phyloP scores from a whole-genome alignment of 202 grass and related monocot genomes.

The Musa balbisiana region DNA sequence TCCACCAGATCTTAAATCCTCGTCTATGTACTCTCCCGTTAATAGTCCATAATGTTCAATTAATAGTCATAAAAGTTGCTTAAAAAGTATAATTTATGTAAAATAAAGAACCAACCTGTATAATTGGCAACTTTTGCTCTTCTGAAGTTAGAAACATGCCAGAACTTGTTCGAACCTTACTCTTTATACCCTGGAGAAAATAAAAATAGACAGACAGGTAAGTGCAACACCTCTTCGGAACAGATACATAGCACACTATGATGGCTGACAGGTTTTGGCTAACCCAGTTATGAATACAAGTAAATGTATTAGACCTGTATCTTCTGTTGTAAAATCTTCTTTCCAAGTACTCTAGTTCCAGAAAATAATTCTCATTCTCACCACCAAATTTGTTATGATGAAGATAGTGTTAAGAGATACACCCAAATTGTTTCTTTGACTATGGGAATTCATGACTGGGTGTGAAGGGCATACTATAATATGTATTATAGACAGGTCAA shows the following conservation, averaged over 20 bases:
- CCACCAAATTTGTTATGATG: too few relatives aligned
- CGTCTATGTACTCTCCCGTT: too few relatives aligned
- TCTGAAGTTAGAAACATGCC: conserved; percentile 73
- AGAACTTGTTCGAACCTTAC: conserved; percentile 88
- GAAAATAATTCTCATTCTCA: too few relatives aligned
- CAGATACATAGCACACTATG: neutral
- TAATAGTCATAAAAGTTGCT: neutral
- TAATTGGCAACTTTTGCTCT: conserved; percentile 58
- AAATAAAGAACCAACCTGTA: conserved; percentile 46
- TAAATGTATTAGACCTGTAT: neutral
- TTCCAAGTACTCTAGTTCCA: too few relatives aligned
- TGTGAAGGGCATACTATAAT: too few relatives aligned
- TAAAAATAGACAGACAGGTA: conserved; percentile 2
- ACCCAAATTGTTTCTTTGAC: too few relatives aligned
- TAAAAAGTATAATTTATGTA: neutral
- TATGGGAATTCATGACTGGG: too few relatives aligned
- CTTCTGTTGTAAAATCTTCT: neutral
- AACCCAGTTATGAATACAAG: neutral
- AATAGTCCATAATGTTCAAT: neutral
- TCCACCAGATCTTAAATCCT: too few relatives aligned
- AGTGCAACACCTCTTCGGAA: neutral
- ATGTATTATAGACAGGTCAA: too few relatives aligned
- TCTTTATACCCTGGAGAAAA: conserved; percentile 70
- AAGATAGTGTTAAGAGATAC: too few relatives aligned
- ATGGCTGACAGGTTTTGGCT: neutral